These are phyloP conservation scores for Thelephora aurantiotincta DNA, from an alignment of 768 basidiomycete genomes.

Conservation along the genomic window DNA sequence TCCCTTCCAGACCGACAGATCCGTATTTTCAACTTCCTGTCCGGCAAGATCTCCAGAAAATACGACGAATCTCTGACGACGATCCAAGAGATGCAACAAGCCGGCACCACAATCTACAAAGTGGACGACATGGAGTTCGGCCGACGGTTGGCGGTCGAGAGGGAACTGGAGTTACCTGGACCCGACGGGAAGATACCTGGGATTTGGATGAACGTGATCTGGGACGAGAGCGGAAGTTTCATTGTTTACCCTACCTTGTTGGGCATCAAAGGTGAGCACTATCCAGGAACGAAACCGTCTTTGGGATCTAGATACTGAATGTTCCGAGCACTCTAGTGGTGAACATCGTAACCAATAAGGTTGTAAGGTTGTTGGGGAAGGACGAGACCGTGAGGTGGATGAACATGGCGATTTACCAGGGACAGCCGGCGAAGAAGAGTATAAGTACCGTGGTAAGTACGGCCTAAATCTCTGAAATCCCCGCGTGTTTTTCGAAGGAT, in stretches of 20 bases:
- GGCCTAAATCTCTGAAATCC: background rate
- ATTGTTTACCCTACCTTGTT: constrained; percentile 86
- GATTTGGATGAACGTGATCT: constrained; percentile 80
- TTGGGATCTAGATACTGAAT: background rate
- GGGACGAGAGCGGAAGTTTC: constrained; percentile 97
- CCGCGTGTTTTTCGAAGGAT: constrained; percentile 4
- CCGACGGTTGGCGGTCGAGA: constrained; percentile 83
- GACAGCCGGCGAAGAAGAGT: constrained; percentile 79
- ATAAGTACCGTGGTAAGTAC: constrained; percentile 68
- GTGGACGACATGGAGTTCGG: constrained; percentile 99
- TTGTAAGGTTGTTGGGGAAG: constrained; percentile 77
- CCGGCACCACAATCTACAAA: constrained; percentile 81
- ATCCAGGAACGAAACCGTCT: background rate
- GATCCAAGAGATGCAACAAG: constrained; percentile 98
- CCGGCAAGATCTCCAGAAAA: constrained; percentile 79
- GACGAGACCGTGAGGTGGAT: constrained; percentile 88
- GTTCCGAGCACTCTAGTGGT: constrained; percentile 45
- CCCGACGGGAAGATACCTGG: constrained; percentile 60
- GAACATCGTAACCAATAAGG: constrained; percentile 89
- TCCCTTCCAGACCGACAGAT: constrained; percentile 91
- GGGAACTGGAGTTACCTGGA: constrained; percentile 77
- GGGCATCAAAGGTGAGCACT: constrained; percentile 76
- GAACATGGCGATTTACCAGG: constrained; percentile 85
- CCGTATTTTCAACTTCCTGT: constrained; percentile 83
- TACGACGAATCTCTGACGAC: constrained; percentile 92